Conservation (phyloP, 305 asterid species). For the Fraxinus nigra region DNA sequence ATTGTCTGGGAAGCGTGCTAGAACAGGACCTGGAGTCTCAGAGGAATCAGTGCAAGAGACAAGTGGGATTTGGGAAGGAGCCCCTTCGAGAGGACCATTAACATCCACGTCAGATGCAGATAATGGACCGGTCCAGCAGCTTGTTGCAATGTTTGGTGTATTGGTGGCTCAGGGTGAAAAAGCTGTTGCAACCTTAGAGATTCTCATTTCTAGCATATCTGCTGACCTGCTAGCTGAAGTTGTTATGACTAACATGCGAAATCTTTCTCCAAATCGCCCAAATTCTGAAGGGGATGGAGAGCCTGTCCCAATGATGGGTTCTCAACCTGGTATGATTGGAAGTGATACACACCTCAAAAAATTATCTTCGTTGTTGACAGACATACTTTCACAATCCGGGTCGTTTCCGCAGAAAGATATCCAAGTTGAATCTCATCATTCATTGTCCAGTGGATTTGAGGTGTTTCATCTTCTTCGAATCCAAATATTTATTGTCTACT, state of each 20-base stretch:
- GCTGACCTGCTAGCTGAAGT: conserved; percentile 95
- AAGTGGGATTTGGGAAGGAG: conserved; percentile 39
- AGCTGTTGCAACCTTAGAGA: conserved; percentile 74
- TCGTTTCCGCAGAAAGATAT: conserved; percentile 36
- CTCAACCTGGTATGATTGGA: conserved; percentile 43
- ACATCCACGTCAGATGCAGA: conserved; percentile 51
- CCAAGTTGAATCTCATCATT: conserved; percentile 39
- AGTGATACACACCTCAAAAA: conserved; percentile 58
- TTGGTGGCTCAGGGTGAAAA: conserved; percentile 98
- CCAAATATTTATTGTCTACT: conserved; percentile 11
- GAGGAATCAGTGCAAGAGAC: conserved; percentile 49
- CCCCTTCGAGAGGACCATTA: conserved; percentile 40
- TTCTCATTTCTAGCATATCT: conserved; percentile 93
- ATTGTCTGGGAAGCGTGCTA: conserved; percentile 66
- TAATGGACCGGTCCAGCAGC: conserved; percentile 90
- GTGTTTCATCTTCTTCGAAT: conserved; percentile 36
- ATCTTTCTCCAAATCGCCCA: conserved; percentile 64
- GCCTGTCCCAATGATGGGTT: conserved; percentile 31
- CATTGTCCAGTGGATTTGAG: conserved; percentile 49
- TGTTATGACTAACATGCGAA: conserved; percentile 79
- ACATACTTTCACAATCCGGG: conserved; percentile 47
- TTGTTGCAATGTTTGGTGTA: conserved; percentile 90
- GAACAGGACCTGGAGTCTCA: conserved; percentile 40
- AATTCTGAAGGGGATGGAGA: conserved; percentile 58
- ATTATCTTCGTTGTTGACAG: conserved; percentile 58